Percentiles rank a stretch among this genome's conserved stretches.
These are phyloP conservation scores for Xanthoceras sorbifolium DNA, from an alignment of 345 rosid genomes.

Conservation along the genomic window DNA sequence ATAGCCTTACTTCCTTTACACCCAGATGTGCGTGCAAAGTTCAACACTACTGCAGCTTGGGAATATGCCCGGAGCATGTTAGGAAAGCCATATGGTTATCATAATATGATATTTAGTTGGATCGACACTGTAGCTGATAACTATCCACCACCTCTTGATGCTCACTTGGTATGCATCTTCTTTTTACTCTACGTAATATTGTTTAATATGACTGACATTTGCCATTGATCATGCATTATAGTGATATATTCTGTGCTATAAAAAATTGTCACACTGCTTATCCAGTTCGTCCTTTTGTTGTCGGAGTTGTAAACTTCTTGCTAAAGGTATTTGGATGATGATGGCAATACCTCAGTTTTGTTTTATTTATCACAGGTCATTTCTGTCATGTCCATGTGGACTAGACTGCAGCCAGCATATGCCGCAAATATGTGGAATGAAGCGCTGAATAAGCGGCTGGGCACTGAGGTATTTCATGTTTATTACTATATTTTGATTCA, in stretches of 20 bases:
- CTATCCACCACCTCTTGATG: conserved; percentile 98
- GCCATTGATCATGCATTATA: conserved; percentile 2
- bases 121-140: conserved; percentile 88
- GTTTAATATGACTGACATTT: neutral
- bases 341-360: neutral
- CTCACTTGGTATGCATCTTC: conserved; percentile 83
- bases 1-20: conserved; percentile 89
- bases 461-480: conserved; percentile 67
- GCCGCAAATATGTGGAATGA: conserved; percentile 99
- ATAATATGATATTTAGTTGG: conserved; percentile 99
- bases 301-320: neutral
- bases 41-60: conserved; percentile 94
- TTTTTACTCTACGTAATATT: neutral
- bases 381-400: conserved; percentile 99
- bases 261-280: neutral
- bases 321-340: neutral
- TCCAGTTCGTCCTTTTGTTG: neutral
- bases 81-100: conserved; percentile 99
- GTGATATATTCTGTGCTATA: neutral
- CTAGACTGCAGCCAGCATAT: conserved; percentile 91
- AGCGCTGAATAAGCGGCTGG: conserved; percentile 91
- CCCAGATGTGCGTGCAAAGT: conserved; percentile 71
- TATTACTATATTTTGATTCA: neutral
- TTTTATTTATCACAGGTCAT: conserved; percentile 56
- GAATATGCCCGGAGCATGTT: conserved; percentile 90